Base-by-base conservation (phyloP, 257 asterid species). In the Pogostemon cablin region DNA sequence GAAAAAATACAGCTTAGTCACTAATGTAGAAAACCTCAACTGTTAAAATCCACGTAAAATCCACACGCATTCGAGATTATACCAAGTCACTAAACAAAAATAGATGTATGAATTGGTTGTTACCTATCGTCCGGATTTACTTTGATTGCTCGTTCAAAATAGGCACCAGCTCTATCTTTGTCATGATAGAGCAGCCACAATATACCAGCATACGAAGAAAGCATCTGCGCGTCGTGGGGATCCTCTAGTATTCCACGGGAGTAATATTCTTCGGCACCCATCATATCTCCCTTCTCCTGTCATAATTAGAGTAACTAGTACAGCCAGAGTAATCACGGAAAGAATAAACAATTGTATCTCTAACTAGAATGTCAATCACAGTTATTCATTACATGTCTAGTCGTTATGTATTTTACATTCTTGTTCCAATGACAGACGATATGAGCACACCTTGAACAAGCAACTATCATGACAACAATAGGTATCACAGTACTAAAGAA, bases 91-190 rank as follows among this genome's bases (percentile, higher is more conserved):
- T 50, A 50, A 2, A 9, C 0, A 3, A 3, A n/a, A 11, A 50
- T 57, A 34, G 9, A 11, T 3, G 46, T 44, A 65, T 52, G 47
- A 8, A 37, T 44, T 32, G 67, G 39, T 61, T 41, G 65, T 79
- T 80, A 91, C 99, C 96, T 81, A 69, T 91, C 81, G 8, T 62
- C 48, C 15, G 96, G 95, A 67, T 89, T 76, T 7, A 85, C 95
- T 56, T 86, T 78, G 72, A 84, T 75, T 3, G 99, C 96, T 71
- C 74, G 84, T 72, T 87, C 83, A 46, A 84, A 93, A 84, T 79
- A 89, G 54, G 87, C 61, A 4, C 53, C 41, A 4, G 98, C 96
- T 80, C 78, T 85, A 11, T 80, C 72, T 55, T 68, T 83, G 82
- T 93, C 90, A 1, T 41, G 78, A 71, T 82, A 83, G 63, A 89